Percentiles rank a stretch among this genome's conserved stretches.
Evolutionary conservation across 2,329 filamentous ascomycete genomes (phyloP).

Genomic region (Beauveria asiatica): DNA sequence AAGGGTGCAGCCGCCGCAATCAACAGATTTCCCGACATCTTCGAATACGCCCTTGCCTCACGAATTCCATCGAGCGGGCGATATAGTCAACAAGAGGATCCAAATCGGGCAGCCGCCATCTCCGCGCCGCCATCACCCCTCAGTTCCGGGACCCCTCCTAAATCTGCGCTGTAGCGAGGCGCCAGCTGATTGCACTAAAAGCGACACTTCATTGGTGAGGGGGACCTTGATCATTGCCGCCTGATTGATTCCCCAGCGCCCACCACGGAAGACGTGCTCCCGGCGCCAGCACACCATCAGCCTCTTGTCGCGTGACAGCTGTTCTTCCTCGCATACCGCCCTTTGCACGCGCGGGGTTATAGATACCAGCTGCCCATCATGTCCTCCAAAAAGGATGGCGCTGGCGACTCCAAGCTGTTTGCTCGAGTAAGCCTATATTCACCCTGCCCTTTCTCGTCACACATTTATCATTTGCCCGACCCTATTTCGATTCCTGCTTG

Average conservation of each 20-base stretch:
- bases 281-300: neutral
- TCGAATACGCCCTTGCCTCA: no score
- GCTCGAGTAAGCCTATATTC: constrained; percentile 63
- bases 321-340: neutral
- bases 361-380: constrained; percentile 29
- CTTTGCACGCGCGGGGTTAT: constrained; percentile 8
- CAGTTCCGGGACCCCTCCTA: neutral
- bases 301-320: constrained; percentile 13
- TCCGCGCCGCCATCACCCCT: neutral
- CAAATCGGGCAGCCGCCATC: neutral
- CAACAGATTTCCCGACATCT: neutral
- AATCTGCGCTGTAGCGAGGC: neutral
- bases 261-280: neutral
- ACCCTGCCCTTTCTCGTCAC: constrained; percentile 3
- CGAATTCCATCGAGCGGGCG: neutral
- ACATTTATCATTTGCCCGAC: neutral
- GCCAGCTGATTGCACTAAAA: constrained; percentile 4
- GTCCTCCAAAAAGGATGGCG: constrained; percentile 45
- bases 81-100: neutral
- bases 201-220: neutral
- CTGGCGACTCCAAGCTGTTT: constrained; percentile 98
- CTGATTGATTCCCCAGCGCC: neutral
- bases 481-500: constrained; percentile 11
- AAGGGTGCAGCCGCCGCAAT: neutral
- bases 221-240: neutral